Evolutionary conservation across 257 asterid species (phyloP), one percentile per base, ranked within the genome.

Genomic region (Salvia splendens): DNA sequence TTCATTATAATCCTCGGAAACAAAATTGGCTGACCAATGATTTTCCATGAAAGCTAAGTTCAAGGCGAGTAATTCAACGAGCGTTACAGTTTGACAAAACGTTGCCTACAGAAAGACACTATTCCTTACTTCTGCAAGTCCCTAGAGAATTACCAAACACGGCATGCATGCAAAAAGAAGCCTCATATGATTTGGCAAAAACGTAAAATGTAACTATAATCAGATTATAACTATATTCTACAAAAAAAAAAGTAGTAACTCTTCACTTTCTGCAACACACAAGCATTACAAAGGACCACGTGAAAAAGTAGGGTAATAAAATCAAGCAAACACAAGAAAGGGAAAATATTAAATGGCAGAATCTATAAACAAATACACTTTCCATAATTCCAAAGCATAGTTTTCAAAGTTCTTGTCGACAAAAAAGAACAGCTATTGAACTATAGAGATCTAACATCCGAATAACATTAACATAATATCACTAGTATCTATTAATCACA

Each of bases 111-210:
- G 60, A 50, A 53, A 16, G 32, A 11, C 43, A 28, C 36, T 10
- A 48, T 12, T 55, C 12, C 35, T 56, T 61, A 33, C 33, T 64
- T 55, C 38, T 54, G 16, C 62, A 75, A 4, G 51, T 24, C 49
- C 33, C 61, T 9, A 71, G 41, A 7, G 53, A 64, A 56, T 53
- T 28, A 35, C 61, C 67, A 38, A 45, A 68, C n/a, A 43, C 52
- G 14, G 28, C 66, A 64, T 64, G 61, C 76, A 65, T 49, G 69
- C 73, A 59, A 64, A 41, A 2, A n/a, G 24, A 65, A 51, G 42
- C 30, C n/a, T 64, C 43, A 6, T n/a, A 64, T 33, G 15, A 70
- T 56, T 75, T 32, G 36, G 64, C 51, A 36, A 35, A 49, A 62
- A 62, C 7, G 41, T 24, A 60, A 32, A 40, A 49, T 11, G 20